Conservation (phyloP, 2,329 filamentous ascomycete genomes). For the Cladosporium sp. region DNA sequence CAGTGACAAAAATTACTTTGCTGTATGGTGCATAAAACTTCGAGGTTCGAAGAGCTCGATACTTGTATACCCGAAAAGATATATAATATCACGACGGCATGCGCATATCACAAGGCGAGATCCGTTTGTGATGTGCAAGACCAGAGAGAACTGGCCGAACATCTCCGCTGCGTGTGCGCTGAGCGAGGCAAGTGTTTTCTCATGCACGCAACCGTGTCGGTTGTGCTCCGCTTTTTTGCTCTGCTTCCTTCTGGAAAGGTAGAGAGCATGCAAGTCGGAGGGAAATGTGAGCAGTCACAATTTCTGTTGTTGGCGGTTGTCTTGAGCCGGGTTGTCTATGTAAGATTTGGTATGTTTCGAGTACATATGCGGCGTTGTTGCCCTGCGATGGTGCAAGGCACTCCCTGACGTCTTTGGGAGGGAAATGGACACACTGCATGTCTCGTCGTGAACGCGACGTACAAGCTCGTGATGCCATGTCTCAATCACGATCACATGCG, state of each 20-base stretch:
- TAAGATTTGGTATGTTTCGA: background rate
- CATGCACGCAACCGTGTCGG: background rate
- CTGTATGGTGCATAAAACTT: too few species aligned
- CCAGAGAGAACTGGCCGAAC: background rate
- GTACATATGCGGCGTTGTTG: background rate
- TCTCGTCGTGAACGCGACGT: background rate
- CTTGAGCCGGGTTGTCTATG: background rate
- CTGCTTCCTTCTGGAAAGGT: background rate
- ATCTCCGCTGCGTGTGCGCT: conserved; percentile 2
- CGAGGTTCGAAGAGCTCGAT: too few species aligned
- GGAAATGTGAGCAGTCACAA: conserved; percentile 2
- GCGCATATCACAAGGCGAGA: background rate
- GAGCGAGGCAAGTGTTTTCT: conserved; percentile 7
- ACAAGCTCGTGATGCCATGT: background rate
- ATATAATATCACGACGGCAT: too few species aligned
- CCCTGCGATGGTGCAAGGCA: background rate
- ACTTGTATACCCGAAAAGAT: too few species aligned
- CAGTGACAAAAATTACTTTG: too few species aligned
- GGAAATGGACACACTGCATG: background rate
- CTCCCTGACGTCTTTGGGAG: background rate
- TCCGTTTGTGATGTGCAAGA: background rate
- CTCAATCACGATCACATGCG: background rate
- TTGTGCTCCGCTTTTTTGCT: background rate
- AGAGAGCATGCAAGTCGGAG: background rate
- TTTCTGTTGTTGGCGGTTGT: background rate